Base-by-base conservation (phyloP, 257 asterid species). In the Solanum infundibuliforme region DNA sequence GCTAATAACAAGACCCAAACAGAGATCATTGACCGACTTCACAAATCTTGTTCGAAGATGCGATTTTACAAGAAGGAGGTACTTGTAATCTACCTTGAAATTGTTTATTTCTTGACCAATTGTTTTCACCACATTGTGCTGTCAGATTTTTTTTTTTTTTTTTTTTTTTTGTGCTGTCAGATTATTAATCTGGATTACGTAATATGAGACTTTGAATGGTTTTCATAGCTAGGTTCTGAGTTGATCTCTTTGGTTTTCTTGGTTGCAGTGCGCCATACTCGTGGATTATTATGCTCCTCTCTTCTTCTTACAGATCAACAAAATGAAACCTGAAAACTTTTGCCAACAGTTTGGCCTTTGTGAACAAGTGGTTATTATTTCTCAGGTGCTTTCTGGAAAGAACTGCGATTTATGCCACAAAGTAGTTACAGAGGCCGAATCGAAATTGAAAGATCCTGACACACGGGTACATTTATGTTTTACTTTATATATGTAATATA, bases 211-310 rank as follows among this genome's bases (percentile, higher is more conserved):
- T 85, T 27, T 35, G 2, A 41, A 38, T 9, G 9, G 10, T 32
- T 88, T 34, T 23, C 73, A 5, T 79, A 46, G 58, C 52, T 14
- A 83, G 81, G 69, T 85, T 68, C 16, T 23, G 69, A n/a, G 65
- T 66, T 12, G 46, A 55, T 86, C 86, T 85, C 60, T 88, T 79
- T 73, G 29, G 66, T 13, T 48, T 55, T 79, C 90, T 38, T 84
- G 58, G 68, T 89, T 90, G 88, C 95, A 97, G 99, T 97, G 99
- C 90, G 83, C 88, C 43, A 62, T 92, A 65, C 91, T 97, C 94
- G 98, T 97, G 95, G 96, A 96, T 86, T 94, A 94, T 84, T 97
- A 96, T 86, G 98, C 95, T 73, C 96, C 98, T 89, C 94, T 96
- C 46, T 94, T 97, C 87, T 97, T 97, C 95, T 81, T 91, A 79